Conservation (phyloP, 495 filamentous ascomycete genomes). For the Ramalina intermedia region DNA sequence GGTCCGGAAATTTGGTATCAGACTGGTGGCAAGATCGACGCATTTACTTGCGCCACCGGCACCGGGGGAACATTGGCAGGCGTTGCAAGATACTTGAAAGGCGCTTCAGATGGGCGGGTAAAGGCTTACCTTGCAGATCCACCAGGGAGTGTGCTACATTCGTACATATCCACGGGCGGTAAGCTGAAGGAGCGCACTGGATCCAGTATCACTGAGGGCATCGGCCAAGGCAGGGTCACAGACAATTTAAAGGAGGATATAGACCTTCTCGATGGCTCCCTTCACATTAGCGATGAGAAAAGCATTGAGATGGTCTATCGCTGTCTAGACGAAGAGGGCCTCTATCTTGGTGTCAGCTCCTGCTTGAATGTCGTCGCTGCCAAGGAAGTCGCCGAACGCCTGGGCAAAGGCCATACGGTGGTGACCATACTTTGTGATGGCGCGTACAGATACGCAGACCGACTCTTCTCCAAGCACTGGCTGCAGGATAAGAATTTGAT, state of each 20-base stretch:
- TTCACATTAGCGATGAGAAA: slow-evolving; percentile 82
- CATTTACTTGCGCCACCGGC: slow-evolving; percentile 89
- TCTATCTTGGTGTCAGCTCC: slow-evolving; percentile 90
- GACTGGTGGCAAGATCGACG: slow-evolving; percentile 73
- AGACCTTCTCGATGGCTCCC: slow-evolving; percentile 67
- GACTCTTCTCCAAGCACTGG: slow-evolving; percentile 84
- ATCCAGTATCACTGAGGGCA: slow-evolving; percentile 90
- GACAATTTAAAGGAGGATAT: slow-evolving; percentile 83
- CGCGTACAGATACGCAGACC: slow-evolving; percentile 89
- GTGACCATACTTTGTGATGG: slow-evolving; percentile 92
- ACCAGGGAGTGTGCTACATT: slow-evolving; percentile 81
- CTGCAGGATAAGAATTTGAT: slow-evolving; percentile 71
- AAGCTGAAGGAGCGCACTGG: slow-evolving; percentile 68
- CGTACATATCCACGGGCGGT: slow-evolving; percentile 77
- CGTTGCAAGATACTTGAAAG: slow-evolving; percentile 79
- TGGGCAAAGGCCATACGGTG: slow-evolving; percentile 80
- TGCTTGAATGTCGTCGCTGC: slow-evolving; percentile 91
- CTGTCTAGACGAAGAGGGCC: slow-evolving; percentile 88
- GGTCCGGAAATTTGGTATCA: slow-evolving; percentile 97
- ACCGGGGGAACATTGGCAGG: slow-evolving; percentile 88
- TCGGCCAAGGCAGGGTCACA: slow-evolving; percentile 92
- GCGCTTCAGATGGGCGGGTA: slow-evolving; percentile 62
- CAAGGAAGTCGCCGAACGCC: slow-evolving; percentile 80
- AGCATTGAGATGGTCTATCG: slow-evolving; percentile 96
- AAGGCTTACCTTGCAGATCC: slow-evolving; percentile 87